A percentile compares a stretch with the other conserved stretches of the same genome.
phyloP scores from a whole-genome alignment of 331 rosid species.

The Stylosanthes scabra region DNA sequence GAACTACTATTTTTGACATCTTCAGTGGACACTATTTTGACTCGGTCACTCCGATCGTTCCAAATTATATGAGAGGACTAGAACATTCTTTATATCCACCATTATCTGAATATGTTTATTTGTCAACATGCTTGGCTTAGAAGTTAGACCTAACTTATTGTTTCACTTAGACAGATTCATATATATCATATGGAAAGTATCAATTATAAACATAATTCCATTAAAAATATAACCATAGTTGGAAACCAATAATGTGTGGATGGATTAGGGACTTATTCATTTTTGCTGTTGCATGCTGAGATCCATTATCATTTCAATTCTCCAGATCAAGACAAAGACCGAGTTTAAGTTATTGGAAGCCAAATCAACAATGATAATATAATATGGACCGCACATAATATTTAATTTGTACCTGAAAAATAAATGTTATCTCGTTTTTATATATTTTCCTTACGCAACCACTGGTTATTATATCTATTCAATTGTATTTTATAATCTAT shows the following conservation, averaged over 20 bases:
- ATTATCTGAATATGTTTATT: not conserved
- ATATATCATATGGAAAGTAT: not conserved
- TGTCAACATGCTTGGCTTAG: not conserved
- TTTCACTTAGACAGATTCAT: constrained; percentile 24
- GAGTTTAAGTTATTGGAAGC: not conserved
- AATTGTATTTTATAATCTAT: too few relatives aligned
- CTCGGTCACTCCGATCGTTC: not conserved
- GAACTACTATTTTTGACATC: not conserved
- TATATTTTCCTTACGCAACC: not conserved
- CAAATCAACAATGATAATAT: not conserved
- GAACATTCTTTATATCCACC: not conserved
- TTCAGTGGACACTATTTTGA: not conserved
- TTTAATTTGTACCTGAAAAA: not conserved
- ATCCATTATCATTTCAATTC: not conserved
- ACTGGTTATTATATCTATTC: too few relatives aligned
- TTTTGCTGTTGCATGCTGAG: not conserved
- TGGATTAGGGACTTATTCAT: not conserved
- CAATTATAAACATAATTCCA: not conserved
- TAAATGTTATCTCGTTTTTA: too few relatives aligned
- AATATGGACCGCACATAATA: not conserved
- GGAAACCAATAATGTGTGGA: too few relatives aligned
- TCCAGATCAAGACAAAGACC: not conserved
- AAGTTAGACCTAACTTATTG: not conserved
- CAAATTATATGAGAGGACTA: not conserved
- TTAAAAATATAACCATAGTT: too few relatives aligned